Percentiles rank a stretch among this genome's conserved stretches.
phyloP scores from a whole-genome alignment of 129 eudicot species.

The Calendula officinalis region DNA sequence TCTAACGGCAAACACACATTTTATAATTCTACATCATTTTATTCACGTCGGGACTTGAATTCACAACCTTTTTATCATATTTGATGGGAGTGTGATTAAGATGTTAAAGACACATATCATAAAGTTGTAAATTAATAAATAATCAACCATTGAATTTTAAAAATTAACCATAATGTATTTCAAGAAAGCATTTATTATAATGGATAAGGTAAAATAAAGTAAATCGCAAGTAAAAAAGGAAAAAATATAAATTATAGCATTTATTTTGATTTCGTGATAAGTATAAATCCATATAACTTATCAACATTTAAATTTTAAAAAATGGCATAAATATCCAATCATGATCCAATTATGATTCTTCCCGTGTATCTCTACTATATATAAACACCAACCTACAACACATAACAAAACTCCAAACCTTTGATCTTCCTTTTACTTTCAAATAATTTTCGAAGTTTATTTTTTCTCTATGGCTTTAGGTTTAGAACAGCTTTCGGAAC shows the following conservation, averaged over 20 bases:
- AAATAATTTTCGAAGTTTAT: not conserved
- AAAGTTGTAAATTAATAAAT: not conserved
- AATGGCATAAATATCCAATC: slow-evolving; percentile 6
- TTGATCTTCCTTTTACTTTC: not conserved
- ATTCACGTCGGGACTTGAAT: too few relatives aligned
- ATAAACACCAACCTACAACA: slow-evolving; percentile 8
- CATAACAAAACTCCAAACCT: not conserved
- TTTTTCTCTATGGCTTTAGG: slow-evolving; percentile 20
- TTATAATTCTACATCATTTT: too few relatives aligned
- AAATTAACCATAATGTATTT: not conserved
- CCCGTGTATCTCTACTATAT: not conserved
- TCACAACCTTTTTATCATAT: too few relatives aligned
- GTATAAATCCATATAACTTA: not conserved
- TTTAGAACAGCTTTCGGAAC: not conserved
- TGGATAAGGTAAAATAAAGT: not conserved
- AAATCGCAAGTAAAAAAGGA: not conserved
- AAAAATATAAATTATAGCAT: not conserved
- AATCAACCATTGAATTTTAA: too few relatives aligned
- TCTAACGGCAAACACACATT: too few relatives aligned
- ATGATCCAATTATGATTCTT: not conserved
- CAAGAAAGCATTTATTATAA: not conserved
- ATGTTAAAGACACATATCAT: too few relatives aligned
- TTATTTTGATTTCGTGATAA: slow-evolving; percentile 7
- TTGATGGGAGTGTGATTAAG: too few relatives aligned
- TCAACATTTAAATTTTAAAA: slow-evolving; percentile 12